Conservation (phyloP, 2,329 filamentous ascomycete species). For the Endocalyx cinctus region DNA sequence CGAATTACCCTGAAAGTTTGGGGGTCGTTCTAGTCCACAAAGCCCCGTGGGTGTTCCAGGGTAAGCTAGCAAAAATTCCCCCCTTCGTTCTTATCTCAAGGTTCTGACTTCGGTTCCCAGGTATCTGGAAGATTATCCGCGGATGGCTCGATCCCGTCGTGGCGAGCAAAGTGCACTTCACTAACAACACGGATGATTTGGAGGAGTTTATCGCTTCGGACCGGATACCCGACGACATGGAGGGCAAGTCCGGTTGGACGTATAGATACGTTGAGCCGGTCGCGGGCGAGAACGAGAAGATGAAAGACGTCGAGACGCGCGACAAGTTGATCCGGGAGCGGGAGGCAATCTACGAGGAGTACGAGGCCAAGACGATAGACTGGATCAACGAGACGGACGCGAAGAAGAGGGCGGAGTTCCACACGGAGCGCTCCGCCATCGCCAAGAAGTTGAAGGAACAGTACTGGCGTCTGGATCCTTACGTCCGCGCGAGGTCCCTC, state of each 20-base stretch:
- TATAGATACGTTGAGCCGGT: conserved; percentile 78
- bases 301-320: conserved; percentile 61
- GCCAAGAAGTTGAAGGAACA: conserved; percentile 62
- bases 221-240: conserved; percentile 76
- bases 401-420: conserved; percentile 42
- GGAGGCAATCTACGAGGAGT: conserved; percentile 62
- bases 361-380: conserved; percentile 66
- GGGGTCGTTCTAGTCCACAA: conserved; percentile 92
- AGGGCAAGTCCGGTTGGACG: conserved; percentile 78
- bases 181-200: conserved; percentile 74
- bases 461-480: conserved; percentile 90
- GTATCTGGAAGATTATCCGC: conserved; percentile 93
- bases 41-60: conserved; percentile 94
- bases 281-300: conserved; percentile 68
- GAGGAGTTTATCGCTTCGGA: conserved; percentile 66
- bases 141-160: conserved; percentile 98
- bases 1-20: conserved; percentile 92
- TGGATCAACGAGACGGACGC: conserved; percentile 62
- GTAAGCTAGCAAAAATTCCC: conserved; percentile 40
- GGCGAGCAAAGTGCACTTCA: conserved; percentile 89
- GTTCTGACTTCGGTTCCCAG: too few species aligned
- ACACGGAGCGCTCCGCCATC: conserved; percentile 55
- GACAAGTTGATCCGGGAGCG: conserved; percentile 62
- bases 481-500: conserved; percentile 73
- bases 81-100: not conserved